These are phyloP conservation scores for Saccharomycopsis crataegensis DNA, from an alignment of 1,139 yeast genomes.

Conservation along the genomic window DNA sequence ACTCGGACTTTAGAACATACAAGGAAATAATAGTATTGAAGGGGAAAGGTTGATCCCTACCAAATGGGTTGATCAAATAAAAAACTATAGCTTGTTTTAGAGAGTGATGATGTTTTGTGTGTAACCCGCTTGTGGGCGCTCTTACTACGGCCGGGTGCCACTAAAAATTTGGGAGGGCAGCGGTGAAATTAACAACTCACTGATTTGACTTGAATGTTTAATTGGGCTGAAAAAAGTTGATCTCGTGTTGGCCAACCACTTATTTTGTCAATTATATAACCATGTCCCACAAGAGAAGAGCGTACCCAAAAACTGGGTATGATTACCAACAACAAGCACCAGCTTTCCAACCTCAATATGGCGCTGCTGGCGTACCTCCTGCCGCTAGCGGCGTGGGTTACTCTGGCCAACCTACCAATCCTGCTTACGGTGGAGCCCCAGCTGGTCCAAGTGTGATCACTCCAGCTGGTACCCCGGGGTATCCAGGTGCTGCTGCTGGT, in stretches of 20 bases:
- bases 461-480: slow-evolving; percentile 20
- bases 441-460: not conserved
- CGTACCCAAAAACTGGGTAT: slow-evolving; percentile 61
- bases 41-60: too few species aligned
- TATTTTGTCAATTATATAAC: not conserved
- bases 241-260: too few species aligned
- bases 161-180: too few species aligned
- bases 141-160: not conserved
- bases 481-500: slow-evolving; percentile 18
- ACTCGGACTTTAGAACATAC: too few species aligned
- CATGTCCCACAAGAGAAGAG: slow-evolving; percentile 38
- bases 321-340: slow-evolving; percentile 21
- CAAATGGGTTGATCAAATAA: too few species aligned
- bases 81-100: too few species aligned
- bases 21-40: too few species aligned
- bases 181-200: too few species aligned
- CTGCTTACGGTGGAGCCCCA: slow-evolving; percentile 18
- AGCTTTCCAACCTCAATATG: slow-evolving; percentile 3
- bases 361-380: not conserved
- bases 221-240: too few species aligned
- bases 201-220: too few species aligned
- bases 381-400: slow-evolving; percentile 18
- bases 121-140: too few species aligned
- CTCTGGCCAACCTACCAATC: slow-evolving; percentile 16
- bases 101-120: too few species aligned